Evolutionary conservation across 495 filamentous ascomycete species (phyloP), one percentile per base, ranked within the genome.

Genomic region (Penicillium canariense): DNA sequence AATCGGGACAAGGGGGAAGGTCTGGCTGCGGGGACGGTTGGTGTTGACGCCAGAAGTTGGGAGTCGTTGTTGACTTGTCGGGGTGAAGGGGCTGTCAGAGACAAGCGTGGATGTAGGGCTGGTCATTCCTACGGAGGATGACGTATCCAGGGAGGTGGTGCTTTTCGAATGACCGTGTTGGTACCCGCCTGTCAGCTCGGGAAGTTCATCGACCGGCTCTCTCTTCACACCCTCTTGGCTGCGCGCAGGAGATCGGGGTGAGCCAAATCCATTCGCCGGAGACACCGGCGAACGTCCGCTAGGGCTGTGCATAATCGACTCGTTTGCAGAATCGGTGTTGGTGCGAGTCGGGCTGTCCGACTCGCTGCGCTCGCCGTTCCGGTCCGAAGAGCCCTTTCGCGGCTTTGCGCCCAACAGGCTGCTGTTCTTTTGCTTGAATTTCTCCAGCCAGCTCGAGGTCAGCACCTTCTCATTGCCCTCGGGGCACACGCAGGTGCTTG

Each of bases 391-490:
- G n/a, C 83, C 81, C 65, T 89, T 87, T 31, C 85, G 81, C 42
- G 87, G 83, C 58, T 80, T 81, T 0, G 84, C 79, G 20, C 82
- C 81, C 35, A 83, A 76, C 23, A 95, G 79, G 50, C 87, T 86
- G 50, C 87, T 86, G 69, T 97, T 90, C 69, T 93, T 97, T 55
- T 88, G 83, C 76, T 97, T 96, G 78, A 99, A 97, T 66, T 95
- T 96, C 68, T 96, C 93, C 47, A 99, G 79, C 91, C 92, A 97
- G 54, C 78, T 82, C 6, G 84, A 71, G 52, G 81, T 91, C 59
- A 87, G 85, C 30, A 86, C 79, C 68, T 92, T 90, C 47, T 86
- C 76, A 49, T 91, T 87, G 56, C 82, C 86, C 53, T 96, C 94
- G 10, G 84, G 79, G 58, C 81, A 84, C 23, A 87, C 86, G 26